Percentiles rank a stretch among this genome's conserved stretches.
Conservation (phyloP, 164 flowering plant species). For the Hamamelis virginiana region DNA sequence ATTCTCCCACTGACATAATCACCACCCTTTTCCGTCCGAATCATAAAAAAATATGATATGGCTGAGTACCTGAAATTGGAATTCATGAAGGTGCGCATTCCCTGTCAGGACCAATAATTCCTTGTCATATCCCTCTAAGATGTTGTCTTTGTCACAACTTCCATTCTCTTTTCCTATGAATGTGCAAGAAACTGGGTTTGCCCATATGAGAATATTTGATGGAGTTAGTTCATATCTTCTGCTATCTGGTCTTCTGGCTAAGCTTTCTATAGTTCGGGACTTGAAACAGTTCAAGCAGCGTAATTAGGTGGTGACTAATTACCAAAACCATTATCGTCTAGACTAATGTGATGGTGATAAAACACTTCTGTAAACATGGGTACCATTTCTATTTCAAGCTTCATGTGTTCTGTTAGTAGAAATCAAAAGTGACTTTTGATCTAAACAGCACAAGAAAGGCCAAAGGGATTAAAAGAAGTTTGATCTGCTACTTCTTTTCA, state of each 20-base stretch:
- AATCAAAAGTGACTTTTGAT: no score
- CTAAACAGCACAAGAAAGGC: no score
- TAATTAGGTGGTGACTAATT: constrained; percentile 30
- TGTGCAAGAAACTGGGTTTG: constrained; percentile 94
- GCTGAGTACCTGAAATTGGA: constrained; percentile 94
- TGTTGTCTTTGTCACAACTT: not conserved
- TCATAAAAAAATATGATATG: constrained; percentile 94
- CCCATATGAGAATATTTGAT: constrained; percentile 98
- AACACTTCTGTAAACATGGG: no score
- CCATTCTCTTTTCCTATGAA: not conserved
- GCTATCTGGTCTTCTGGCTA: constrained; percentile 86
- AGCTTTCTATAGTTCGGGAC: constrained; percentile 71
- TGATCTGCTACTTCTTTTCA: no score
- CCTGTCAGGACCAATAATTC: not conserved
- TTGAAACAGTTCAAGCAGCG: constrained; percentile 84
- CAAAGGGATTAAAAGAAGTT: no score
- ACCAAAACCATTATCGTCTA: no score
- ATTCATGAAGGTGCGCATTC: constrained; percentile 74
- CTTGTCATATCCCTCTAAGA: not conserved
- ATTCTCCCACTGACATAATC: constrained; percentile 97
- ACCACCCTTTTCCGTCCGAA: constrained; percentile 94
- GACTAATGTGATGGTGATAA: no score
- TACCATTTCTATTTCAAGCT: no score
- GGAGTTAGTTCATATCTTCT: constrained; percentile 98
- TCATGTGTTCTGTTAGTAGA: no score